Evolutionary conservation across 2,329 filamentous ascomycete species (phyloP).

Genomic region (Zopfia rhizophila): DNA sequence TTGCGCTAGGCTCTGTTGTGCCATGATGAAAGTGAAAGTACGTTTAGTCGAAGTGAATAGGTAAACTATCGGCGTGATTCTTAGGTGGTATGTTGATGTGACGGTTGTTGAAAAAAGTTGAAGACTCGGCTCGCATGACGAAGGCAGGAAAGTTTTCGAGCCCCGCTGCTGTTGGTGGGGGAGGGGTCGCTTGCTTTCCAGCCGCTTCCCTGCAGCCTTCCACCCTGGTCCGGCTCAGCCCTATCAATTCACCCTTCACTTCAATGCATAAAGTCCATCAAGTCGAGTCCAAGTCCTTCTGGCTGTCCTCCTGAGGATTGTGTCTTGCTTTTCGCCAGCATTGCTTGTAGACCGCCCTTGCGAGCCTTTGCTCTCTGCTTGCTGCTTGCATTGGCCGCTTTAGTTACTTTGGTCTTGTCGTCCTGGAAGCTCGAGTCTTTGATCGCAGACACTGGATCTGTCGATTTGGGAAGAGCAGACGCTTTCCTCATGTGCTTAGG

Average conservation of each 20-base stretch:
- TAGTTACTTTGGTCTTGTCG: conserved; percentile 28
- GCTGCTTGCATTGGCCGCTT: conserved; percentile 58
- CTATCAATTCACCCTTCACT: conserved; percentile 31
- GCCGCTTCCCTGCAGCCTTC: conserved; percentile 30
- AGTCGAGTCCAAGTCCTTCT: conserved; percentile 56
- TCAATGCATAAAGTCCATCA: conserved; percentile 65
- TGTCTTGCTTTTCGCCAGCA: conserved; percentile 60
- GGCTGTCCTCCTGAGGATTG: conserved; percentile 44
- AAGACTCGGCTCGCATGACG: conserved; percentile 32
- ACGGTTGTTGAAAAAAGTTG: background rate
- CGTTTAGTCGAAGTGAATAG: background rate
- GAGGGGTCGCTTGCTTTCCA: conserved; percentile 37
- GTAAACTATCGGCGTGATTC: too few species aligned
- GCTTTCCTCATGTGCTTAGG: conserved; percentile 30
- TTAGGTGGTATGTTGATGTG: background rate
- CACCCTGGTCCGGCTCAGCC: conserved; percentile 35
- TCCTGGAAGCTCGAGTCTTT: conserved; percentile 18
- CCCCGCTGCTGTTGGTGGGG: conserved; percentile 42
- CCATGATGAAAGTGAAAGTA: conserved; percentile 38
- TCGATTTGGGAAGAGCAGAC: conserved; percentile 9
- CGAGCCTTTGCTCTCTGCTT: conserved; percentile 66
- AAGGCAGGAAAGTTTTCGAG: conserved; percentile 43
- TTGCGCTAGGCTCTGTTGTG: conserved; percentile 53
- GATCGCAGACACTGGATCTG: conserved; percentile 3
- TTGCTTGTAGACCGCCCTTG: conserved; percentile 65